A percentile compares a stretch with the other conserved stretches of the same genome.
Evolutionary conservation across 2,329 filamentous ascomycete genomes (phyloP).

Genomic region (Fulvia fulva): DNA sequence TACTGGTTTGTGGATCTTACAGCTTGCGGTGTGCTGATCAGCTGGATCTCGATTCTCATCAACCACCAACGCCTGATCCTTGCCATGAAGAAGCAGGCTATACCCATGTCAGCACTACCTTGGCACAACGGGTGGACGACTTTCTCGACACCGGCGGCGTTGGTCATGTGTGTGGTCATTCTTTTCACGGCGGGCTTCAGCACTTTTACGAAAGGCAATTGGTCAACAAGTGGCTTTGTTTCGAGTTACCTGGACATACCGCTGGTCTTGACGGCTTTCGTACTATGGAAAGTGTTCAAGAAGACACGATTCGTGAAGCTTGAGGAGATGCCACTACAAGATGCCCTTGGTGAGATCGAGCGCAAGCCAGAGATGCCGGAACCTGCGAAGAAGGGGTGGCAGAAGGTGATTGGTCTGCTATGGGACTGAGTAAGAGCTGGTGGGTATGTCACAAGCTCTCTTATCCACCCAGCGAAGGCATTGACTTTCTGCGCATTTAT

Average conservation of each 20-base stretch:
- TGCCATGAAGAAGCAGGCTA: constrained; percentile 25
- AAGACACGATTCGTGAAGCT: constrained; percentile 24
- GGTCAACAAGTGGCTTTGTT: constrained; percentile 32
- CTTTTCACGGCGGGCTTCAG: constrained; percentile 29
- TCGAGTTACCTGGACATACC: constrained; percentile 34
- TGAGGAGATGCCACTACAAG: constrained; percentile 21
- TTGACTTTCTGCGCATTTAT: no score
- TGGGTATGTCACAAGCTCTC: not conserved
- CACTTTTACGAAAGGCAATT: constrained; percentile 28
- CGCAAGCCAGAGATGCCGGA: constrained; percentile 21
- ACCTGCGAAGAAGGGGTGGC: constrained; percentile 17
- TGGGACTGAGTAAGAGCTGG: constrained; percentile 21
- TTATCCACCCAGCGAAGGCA: no score
- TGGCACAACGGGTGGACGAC: constrained; percentile 38
- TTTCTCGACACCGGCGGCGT: constrained; percentile 33
- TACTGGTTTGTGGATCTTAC: constrained; percentile 62
- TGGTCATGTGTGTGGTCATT: constrained; percentile 29
- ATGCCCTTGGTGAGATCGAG: constrained; percentile 23
- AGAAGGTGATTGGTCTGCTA: constrained; percentile 18
- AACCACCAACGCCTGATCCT: constrained; percentile 26
- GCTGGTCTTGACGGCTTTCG: constrained; percentile 22
- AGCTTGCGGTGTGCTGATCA: constrained; percentile 59
- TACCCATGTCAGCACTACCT: constrained; percentile 22
- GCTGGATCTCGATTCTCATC: constrained; percentile 45
- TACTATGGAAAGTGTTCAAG: constrained; percentile 26